Evolutionary conservation across 2,329 filamentous ascomycete species (phyloP), one percentile per base, ranked within the genome.

Genomic region (Diaporthe capsici): DNA sequence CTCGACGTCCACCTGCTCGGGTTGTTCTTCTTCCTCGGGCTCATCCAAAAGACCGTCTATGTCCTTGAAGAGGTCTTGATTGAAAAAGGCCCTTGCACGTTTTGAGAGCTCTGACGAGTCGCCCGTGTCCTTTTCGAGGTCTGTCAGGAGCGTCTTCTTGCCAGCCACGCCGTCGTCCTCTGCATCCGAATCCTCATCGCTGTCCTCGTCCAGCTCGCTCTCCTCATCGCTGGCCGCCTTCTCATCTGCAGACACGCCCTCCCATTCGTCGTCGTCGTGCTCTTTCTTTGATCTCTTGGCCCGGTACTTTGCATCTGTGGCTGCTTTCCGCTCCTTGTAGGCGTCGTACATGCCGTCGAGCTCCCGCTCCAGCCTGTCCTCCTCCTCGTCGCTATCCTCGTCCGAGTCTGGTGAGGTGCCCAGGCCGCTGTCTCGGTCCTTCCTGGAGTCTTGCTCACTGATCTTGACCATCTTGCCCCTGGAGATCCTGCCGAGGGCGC

Each of bases 1-100:
- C 20, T 80, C 82, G 25, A 85, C 85, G 7, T 82, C 80, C 42
- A 82, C 79, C 70, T 87, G 86, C 47, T 86, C 83, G 81, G 81
- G 42, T 86, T 85, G 83, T 20, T 81, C 81, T 22, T 72, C 79
- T 0, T 81, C 78, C 22, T 78, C 79, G 9, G 89, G 87, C 37
- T 90, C 88, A 25, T 92, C 92, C 3, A 93, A 86, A 28, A 93
- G 84, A 0, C 91, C 94, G 31, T 92, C 91, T 72, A 98, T 92
- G 53, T 92, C 94, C 79, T 96, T 92, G 87, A 99, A 99, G 55
- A 99, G 93, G 79, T 98, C 96, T 82, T 98, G 96, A 80, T 94
- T 94, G 83, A 99, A 99, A 86, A 99, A 99, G 76, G 93, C 90
- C 13, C 93, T 91, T 12, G 97, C 97, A 78, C 95, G 91, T 83